Conservation (phyloP, 2,329 filamentous ascomycete species). For the Macrophomina phaseolina region DNA sequence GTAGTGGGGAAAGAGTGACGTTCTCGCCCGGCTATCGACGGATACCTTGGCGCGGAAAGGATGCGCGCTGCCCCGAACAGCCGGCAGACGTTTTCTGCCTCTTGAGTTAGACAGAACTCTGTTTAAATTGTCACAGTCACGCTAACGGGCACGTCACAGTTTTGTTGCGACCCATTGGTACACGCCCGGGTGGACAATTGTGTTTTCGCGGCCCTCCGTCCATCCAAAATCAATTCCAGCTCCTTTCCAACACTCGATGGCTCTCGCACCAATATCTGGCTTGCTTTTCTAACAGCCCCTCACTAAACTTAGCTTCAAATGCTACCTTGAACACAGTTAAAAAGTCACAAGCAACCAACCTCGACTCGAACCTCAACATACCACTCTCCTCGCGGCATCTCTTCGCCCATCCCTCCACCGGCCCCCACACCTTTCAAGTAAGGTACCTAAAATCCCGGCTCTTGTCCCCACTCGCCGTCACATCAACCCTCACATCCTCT, state of each 20-base stretch:
- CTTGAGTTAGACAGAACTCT: no score
- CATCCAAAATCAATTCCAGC: no score
- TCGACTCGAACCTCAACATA: not conserved
- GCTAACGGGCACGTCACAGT: not conserved
- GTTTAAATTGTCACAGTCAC: no score
- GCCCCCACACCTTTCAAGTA: not conserved
- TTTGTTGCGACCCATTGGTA: not conserved
- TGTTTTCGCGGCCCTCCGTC: not conserved
- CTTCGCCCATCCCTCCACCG: not conserved
- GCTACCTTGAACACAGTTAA: not conserved
- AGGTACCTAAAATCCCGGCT: constrained; percentile 14
- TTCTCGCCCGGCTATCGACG: constrained; percentile 14
- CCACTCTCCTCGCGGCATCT: not conserved
- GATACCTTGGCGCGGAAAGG: not conserved
- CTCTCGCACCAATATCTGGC: no score
- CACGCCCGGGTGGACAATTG: not conserved
- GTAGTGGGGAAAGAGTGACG: not conserved
- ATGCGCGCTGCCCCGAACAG: not conserved
- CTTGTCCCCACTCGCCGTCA: constrained; percentile 9
- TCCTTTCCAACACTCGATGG: no score
- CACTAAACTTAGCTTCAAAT: no score
- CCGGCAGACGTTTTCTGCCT: not conserved
- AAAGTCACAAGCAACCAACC: not conserved
- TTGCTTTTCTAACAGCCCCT: no score
- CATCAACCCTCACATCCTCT: constrained; percentile 7